These are phyloP conservation scores for Talaromyces funiculosus DNA, from an alignment of 2,329 filamentous ascomycete species.

Conservation along the genomic window DNA sequence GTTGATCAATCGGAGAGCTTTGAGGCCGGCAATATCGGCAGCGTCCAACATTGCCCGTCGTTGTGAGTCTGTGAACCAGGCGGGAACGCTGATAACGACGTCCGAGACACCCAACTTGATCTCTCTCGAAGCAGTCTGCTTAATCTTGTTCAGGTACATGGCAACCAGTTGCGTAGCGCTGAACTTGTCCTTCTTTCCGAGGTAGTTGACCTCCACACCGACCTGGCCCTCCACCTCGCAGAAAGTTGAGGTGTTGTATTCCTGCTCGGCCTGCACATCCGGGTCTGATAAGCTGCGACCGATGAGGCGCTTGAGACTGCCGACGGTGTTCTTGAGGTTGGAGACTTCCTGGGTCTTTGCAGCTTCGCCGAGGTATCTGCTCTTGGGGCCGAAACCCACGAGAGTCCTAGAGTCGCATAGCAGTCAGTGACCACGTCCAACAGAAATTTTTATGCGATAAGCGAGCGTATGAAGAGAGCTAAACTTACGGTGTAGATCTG, in stretches of 20 bases:
- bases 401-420: conserved; percentile 58
- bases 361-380: conserved; percentile 86
- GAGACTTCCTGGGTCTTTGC: conserved; percentile 99
- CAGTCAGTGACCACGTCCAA: background rate
- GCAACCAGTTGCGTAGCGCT: conserved; percentile 87
- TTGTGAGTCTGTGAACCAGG: conserved; percentile 96
- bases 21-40: conserved; percentile 86
- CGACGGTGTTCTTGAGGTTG: conserved; percentile 98
- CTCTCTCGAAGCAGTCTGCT: conserved; percentile 78
- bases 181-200: conserved; percentile 93
- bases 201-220: conserved; percentile 86
- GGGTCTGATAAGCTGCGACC: conserved; percentile 83
- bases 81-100: conserved; percentile 86
- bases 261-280: conserved; percentile 87
- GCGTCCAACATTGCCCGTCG: conserved; percentile 85
- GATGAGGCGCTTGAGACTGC: conserved; percentile 83
- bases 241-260: conserved; percentile 79
- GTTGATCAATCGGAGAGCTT: conserved; percentile 90
- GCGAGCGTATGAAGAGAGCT: background rate
- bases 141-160: conserved; percentile 95
- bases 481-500: conserved; percentile 91
- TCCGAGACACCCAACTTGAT: conserved; percentile 87
- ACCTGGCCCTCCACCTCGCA: conserved; percentile 91
- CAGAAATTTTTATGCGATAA: conserved; percentile 6
- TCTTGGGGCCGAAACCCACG: conserved; percentile 91